phyloP scores from a whole-genome alignment of 1,284 basidiomycete genomes.

The Hemileia vastatrix region DNA sequence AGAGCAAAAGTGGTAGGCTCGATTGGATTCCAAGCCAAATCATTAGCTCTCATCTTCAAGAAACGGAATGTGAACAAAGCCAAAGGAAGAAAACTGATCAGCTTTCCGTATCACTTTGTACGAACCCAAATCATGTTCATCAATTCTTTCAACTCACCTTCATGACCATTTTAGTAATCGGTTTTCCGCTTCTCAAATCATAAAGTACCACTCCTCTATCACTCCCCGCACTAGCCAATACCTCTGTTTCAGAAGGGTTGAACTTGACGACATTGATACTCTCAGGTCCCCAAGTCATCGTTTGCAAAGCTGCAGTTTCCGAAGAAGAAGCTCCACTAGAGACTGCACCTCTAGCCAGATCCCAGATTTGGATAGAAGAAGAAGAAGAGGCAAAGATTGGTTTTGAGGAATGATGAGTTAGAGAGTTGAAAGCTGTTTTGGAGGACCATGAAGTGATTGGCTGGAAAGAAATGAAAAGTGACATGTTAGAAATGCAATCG shows the following conservation, averaged over 20 bases:
- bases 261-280: constrained; percentile 82
- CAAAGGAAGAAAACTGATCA: neutral
- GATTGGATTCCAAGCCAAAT: constrained; percentile 87
- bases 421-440: constrained; percentile 55
- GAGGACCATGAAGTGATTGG: constrained; percentile 38
- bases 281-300: constrained; percentile 53
- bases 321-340: constrained; percentile 70
- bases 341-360: constrained; percentile 67
- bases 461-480: constrained; percentile 6
- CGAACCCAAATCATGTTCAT: neutral
- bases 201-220: constrained; percentile 93
- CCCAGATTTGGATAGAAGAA: constrained; percentile 90
- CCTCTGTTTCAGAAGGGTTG: constrained; percentile 84
- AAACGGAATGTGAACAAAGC: neutral
- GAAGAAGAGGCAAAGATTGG: constrained; percentile 87
- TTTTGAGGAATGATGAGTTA: constrained; percentile 83
- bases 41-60: constrained; percentile 56
- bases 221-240: constrained; percentile 82
- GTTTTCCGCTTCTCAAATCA: constrained; percentile 89
- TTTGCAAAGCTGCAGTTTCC: constrained; percentile 62
- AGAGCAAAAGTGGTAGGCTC: constrained; percentile 82
- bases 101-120: neutral
- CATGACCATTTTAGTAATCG: constrained; percentile 81
- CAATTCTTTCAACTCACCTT: constrained; percentile 51
- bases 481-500: neutral